Evolutionary conservation across 805 yeast genomes (phyloP), one percentile per base, ranked within the genome.

Genomic region (Cephaloascus albidus): DNA sequence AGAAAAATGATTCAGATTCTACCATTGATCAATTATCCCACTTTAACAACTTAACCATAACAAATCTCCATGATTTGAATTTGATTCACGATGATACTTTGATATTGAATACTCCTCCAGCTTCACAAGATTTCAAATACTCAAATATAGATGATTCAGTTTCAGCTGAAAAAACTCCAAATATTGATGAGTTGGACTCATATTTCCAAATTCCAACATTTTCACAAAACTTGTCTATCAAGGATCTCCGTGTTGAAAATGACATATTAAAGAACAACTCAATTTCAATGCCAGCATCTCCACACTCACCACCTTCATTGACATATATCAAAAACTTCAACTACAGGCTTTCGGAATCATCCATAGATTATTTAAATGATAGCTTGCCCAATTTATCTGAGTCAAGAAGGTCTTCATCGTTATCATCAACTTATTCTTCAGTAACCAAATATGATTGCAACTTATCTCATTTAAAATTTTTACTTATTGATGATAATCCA

Each of bases 401-500:
- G 6, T 6, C 28, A 23, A 23, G 28, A 23, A 23, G 28, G 28
- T 23, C 28, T 8, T 23, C 28, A 23, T 23, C 28, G 12, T 23
- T 23, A 12, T 23, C 28, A 12, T 23, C 28, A 23, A 23, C 28
- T 12, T 23, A 31, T 31, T 31, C 33, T 6, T 16, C 33, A 16
- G 14, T n/a, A 31, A n/a, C 33, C 33, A 31, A 31, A n/a, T 31
- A 10, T 16, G 33, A 31, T 6, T 15, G n/a, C 15, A n/a, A 16
- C 14, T 31, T n/a, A n/a, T 6, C 33, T 8, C 6, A 15, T 6
- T 39, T 31, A 18, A 36, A 32, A 27, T 36, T 39, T 23, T 39
- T 39, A 26, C 26, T 64, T 14, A 70, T 67, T 15, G 73, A 67
- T 48, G 73, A 67, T 47, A 67, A 67, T 41, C 46, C 54, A 17